Conservation (phyloP, 495 filamentous ascomycete species). For the Hyaloscypha finlandica region DNA sequence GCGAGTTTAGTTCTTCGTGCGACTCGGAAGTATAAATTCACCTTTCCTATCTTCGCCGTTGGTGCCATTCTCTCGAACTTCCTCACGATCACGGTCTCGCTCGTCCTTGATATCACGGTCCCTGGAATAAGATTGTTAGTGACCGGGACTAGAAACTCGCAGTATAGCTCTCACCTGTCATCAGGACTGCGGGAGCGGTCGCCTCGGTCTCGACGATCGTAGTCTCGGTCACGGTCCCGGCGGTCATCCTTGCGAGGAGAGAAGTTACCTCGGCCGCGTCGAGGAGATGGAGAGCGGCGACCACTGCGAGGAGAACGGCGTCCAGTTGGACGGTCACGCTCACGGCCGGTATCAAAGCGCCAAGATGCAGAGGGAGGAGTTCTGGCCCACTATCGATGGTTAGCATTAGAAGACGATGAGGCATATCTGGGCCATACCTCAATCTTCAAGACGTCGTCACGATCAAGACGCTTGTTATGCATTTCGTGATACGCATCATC, state of each 20-base stretch:
- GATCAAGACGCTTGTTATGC: constrained; percentile 98
- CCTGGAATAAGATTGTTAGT: constrained; percentile 18
- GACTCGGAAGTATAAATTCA: constrained; percentile 43
- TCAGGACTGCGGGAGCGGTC: constrained; percentile 78
- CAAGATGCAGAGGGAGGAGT: constrained; percentile 98
- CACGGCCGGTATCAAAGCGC: constrained; percentile 91
- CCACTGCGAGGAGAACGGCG: constrained; percentile 78
- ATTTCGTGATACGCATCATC: constrained; percentile 99
- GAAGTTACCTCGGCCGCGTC: constrained; percentile 68
- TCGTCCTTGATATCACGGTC: constrained; percentile 29
- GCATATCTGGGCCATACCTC: constrained; percentile 61
- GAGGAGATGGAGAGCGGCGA: constrained; percentile 70
- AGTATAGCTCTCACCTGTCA: constrained; percentile 56
- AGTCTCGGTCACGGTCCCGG: constrained; percentile 80
- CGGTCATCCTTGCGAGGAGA: constrained; percentile 92
- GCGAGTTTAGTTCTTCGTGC: constrained; percentile 25
- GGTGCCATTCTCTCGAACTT: constrained; percentile 63
- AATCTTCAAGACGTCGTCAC: constrained; percentile 96
- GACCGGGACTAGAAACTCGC: background rate
- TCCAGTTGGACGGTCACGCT: constrained; percentile 64
- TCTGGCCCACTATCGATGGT: constrained; percentile 78
- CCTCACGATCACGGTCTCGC: constrained; percentile 59
- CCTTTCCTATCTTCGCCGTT: constrained; percentile 91
- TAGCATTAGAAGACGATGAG: background rate
- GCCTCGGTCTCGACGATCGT: constrained; percentile 66